phyloP scores from a whole-genome alignment of 176 grass and related monocot species.

The Pontederia crassipes region DNA sequence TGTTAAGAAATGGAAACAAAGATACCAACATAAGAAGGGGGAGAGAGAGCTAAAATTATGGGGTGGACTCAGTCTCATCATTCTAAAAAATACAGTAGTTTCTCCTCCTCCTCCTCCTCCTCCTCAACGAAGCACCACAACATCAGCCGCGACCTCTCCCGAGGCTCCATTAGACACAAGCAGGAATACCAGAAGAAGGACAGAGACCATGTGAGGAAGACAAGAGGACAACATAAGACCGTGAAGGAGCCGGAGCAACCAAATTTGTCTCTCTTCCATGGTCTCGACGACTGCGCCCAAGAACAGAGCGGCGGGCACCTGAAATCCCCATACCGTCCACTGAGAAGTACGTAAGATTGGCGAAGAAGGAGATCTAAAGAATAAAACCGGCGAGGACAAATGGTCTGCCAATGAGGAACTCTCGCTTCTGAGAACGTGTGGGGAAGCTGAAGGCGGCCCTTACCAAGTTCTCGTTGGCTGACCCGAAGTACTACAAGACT shows the following conservation, averaged over 20 bases:
- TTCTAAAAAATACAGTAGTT: background rate
- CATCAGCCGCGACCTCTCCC: background rate
- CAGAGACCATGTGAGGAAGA: too few species aligned
- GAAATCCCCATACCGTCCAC: background rate
- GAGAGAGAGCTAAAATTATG: background rate
- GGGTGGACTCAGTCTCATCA: background rate
- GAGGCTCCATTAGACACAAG: too few species aligned
- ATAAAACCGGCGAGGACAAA: slow-evolving; percentile 1
- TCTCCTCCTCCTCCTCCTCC: too few species aligned
- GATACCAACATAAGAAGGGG: background rate
- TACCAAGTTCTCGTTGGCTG: background rate
- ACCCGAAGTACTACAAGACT: slow-evolving; percentile 24
- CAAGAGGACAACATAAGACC: background rate
- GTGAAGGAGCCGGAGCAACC: background rate
- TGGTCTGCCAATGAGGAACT: slow-evolving; percentile 31
- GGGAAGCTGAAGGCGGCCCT: slow-evolving; percentile 14
- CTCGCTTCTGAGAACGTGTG: slow-evolving; percentile 33
- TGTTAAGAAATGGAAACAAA: too few species aligned
- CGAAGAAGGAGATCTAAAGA: background rate
- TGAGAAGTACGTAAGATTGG: background rate
- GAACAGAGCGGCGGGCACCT: background rate
- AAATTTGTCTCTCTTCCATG: background rate
- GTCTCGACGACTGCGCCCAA: background rate
- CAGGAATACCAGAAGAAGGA: too few species aligned
- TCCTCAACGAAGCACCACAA: background rate